Evolutionary conservation across 495 filamentous ascomycete species (phyloP).

Genomic region (Penicillium maclennaniae): DNA sequence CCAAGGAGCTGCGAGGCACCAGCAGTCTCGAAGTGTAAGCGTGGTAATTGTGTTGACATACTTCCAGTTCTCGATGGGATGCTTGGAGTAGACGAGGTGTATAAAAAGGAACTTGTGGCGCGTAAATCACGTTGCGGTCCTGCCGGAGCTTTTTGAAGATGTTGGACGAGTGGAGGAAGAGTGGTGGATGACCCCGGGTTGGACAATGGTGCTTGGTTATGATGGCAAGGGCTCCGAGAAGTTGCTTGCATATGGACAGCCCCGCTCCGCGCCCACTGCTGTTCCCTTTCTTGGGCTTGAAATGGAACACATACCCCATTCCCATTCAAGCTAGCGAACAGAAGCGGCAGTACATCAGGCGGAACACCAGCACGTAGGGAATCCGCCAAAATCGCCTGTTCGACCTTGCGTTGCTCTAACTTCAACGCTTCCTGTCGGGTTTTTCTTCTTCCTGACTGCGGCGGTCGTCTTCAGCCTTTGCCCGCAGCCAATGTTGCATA

Average conservation of each 20-base stretch:
- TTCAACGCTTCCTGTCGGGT: constrained; percentile 73
- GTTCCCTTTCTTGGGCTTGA: neutral
- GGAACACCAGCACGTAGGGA: constrained; percentile 78
- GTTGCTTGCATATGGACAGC: neutral
- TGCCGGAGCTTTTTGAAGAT: neutral
- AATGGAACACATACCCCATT: neutral
- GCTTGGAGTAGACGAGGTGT: neutral
- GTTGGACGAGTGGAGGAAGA: constrained; percentile 3
- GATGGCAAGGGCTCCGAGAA: neutral
- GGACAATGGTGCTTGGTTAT: neutral
- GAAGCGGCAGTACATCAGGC: constrained; percentile 79
- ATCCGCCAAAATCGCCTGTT: constrained; percentile 79
- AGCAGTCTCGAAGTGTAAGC: neutral
- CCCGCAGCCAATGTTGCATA: constrained; percentile 75
- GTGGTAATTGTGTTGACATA: neutral
- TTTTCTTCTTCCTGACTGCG: constrained; percentile 82
- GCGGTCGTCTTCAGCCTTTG: constrained; percentile 81
- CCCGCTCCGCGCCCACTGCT: neutral
- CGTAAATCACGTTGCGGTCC: neutral
- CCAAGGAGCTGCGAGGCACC: neutral
- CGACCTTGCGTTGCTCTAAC: constrained; percentile 78
- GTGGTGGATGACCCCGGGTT: neutral
- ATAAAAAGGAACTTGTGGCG: neutral
- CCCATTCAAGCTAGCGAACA: constrained; percentile 70
- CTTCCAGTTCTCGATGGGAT: neutral